Base-by-base conservation (phyloP, 805 yeast genomes). In the Gaillardinia entomophila region DNA sequence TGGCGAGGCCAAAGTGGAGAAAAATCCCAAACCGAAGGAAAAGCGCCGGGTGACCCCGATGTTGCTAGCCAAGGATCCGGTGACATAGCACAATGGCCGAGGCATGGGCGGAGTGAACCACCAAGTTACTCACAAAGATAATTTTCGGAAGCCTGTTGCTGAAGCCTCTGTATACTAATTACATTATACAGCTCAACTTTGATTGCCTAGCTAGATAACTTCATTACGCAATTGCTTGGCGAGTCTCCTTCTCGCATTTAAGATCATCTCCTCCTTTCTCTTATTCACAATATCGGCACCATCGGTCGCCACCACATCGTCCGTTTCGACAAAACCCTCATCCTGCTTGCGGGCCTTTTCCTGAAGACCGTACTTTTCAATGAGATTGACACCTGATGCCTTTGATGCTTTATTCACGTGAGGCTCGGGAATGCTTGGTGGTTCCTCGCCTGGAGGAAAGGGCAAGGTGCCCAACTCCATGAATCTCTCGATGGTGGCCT, bases 401-500 rank as follows among this genome's bases (percentile, higher is more conserved):
- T 23, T 15, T 11, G 26, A 17, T 12, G 14, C 10, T 26, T 17
- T 24, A 18, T 16, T 18, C 22, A 11, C 13, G 20, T 18, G 19
- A 31, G 33, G 10, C 33, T 31, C n/a, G 40, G 37, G 3, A n/a
- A n/a, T n/a, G n/a, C n/a, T n/a, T n/a, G n/a, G n/a, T n/a, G 38
- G 38, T 10, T 12, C 29, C 20, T 13, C 16, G 4, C 16, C 10
- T 4, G 75, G 72, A 5, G 85, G 82, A 36, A 55, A 61, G 13
- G 87, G 85, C 32, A 82, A 68, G 12, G 61, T 59, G 10, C 82
- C 80, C 24, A 70, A 75, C 32, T 72, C 71, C 51, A 90, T 66
- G 41, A 73, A 79, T 27, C 78, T 70, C 32, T 87, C 84, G 7
- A 88, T 79, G 0, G 97, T 89, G 6, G 58, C 72, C 53, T 86